Evolutionary conservation across 1,284 basidiomycete species (phyloP).

Genomic region (Ceratobasidium sp.): DNA sequence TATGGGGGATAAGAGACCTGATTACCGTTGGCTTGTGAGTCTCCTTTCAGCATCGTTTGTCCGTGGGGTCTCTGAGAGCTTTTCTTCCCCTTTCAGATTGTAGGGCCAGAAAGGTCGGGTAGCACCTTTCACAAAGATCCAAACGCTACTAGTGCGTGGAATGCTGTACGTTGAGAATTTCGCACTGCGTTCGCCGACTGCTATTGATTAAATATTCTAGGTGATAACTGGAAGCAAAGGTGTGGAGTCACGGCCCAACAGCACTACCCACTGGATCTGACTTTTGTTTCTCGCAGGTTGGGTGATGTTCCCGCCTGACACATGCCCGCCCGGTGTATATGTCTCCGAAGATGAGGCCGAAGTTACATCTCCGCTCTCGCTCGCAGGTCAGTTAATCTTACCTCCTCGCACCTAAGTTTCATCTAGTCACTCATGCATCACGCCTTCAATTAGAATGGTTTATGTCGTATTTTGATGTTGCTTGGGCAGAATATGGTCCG

Average conservation of each 20-base stretch:
- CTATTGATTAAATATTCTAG: not conserved
- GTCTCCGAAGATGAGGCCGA: slow-evolving; percentile 54
- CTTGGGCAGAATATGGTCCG: slow-evolving; percentile 56
- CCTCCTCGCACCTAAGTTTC: not conserved
- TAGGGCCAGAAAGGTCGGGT: slow-evolving; percentile 54
- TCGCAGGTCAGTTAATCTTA: slow-evolving; percentile 44
- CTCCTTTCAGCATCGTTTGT: not conserved
- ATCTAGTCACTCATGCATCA: not conserved
- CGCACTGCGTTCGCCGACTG: not conserved
- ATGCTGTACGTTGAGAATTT: slow-evolving; percentile 54
- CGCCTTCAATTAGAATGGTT: slow-evolving; percentile 56
- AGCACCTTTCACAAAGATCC: slow-evolving; percentile 59
- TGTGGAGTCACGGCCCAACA: not conserved
- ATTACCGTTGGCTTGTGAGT: slow-evolving; percentile 55
- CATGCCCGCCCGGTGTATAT: slow-evolving; percentile 59
- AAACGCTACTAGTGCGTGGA: slow-evolving; percentile 61
- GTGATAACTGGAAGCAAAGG: slow-evolving; percentile 43
- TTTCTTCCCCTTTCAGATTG: slow-evolving; percentile 51
- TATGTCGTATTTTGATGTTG: slow-evolving; percentile 57
- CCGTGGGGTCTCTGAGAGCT: not conserved
- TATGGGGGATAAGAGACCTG: slow-evolving; percentile 53
- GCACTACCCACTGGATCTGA: not conserved
- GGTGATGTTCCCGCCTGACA: slow-evolving; percentile 60
- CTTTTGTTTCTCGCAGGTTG: slow-evolving; percentile 56
- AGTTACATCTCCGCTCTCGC: slow-evolving; percentile 49